Base-by-base conservation (phyloP, 2,329 filamentous ascomycete species). In the Graphilbum ipis-grandicollis region DNA sequence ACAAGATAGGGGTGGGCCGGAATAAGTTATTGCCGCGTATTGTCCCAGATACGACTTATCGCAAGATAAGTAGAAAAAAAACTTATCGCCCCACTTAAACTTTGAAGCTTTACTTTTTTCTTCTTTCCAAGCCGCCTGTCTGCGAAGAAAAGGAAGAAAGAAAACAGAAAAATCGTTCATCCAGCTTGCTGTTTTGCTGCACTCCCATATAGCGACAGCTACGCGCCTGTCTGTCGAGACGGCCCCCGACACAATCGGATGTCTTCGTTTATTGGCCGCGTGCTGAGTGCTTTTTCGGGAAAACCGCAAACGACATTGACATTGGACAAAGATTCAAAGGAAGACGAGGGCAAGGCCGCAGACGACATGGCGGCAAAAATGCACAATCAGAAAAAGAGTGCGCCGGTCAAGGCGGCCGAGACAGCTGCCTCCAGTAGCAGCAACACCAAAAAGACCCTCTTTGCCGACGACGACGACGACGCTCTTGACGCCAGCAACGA, bases 381-480 rank as follows among this genome's bases (percentile, higher is more conserved):
- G 26, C 26, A 7, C 23, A 28, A 23, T 23, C 10, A 10, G 21
- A 13, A 13, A 28, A 28, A 12, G 26, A 28, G n/a, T n/a, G n/a
- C n/a, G n/a, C n/a, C n/a, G n/a, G n/a, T n/a, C n/a, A n/a, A n/a
- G n/a, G n/a, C n/a, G n/a, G n/a, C n/a, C n/a, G n/a, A n/a, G n/a
- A n/a, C n/a, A n/a, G 26, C 26, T 7, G 5, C 26, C 5, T n/a
- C 26, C 6, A 28, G 23, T 25, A 12, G 19, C 35, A 38, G 34
- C 14, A 33, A 13, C 2, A 37, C 39, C 3, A 68, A 65, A 52
- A 62, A 63, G 48, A 56, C 51, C 22, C 55, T 75, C 23, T 63
- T 77, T 34, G 69, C 74, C 44, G 69, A 73, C 12, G 47, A 65
- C 39, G 58, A 60, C 19, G 57, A 59, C 35, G 57, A 60, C 37